phyloP scores from a whole-genome alignment of 78 protist species.

The Fonticula alba region DNA sequence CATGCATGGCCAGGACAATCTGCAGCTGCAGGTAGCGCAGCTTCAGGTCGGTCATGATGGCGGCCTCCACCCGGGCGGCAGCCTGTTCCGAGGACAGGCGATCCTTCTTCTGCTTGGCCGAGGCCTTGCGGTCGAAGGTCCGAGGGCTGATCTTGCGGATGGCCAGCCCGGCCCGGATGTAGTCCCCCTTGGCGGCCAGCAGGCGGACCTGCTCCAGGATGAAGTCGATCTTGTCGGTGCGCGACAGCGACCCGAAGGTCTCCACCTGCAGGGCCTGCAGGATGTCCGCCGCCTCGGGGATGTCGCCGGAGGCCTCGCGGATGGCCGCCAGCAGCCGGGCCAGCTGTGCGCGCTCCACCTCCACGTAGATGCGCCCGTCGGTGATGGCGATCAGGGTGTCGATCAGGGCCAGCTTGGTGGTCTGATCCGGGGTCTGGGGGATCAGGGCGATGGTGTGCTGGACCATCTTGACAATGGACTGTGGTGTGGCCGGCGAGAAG shows the following conservation, averaged over 20 bases:
- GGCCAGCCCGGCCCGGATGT: constrained; percentile 15
- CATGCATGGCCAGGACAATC: constrained; percentile 8
- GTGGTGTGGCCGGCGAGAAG: too few species aligned
- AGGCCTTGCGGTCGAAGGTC: constrained; percentile 5
- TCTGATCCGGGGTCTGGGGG: neutral
- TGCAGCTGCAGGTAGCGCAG: constrained; percentile 2
- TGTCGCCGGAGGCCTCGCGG: constrained; percentile 19
- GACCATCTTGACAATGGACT: constrained; percentile 12
- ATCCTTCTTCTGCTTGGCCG: neutral
- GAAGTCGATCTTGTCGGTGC: constrained; percentile 26
- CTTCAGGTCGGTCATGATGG: constrained; percentile 2
- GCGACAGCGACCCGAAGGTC: constrained; percentile 35
- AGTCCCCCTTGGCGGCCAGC: constrained; percentile 15
- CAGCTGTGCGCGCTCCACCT: constrained; percentile 36
- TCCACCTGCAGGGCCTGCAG: constrained; percentile 36
- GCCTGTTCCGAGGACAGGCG: neutral
- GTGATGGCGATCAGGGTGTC: constrained; percentile 17
- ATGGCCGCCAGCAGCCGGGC: constrained; percentile 8
- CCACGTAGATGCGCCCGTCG: constrained; percentile 32
- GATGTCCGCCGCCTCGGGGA: constrained; percentile 21
- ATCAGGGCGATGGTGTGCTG: constrained; percentile 5
- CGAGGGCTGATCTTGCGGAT: constrained; percentile 14
- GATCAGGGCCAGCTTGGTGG: constrained; percentile 15
- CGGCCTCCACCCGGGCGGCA: neutral
- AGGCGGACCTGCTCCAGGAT: constrained; percentile 35